Evolutionary conservation across 164 flowering plant genomes (phyloP), one percentile per base, ranked within the genome.

Genomic region (Aristolochia contorta): DNA sequence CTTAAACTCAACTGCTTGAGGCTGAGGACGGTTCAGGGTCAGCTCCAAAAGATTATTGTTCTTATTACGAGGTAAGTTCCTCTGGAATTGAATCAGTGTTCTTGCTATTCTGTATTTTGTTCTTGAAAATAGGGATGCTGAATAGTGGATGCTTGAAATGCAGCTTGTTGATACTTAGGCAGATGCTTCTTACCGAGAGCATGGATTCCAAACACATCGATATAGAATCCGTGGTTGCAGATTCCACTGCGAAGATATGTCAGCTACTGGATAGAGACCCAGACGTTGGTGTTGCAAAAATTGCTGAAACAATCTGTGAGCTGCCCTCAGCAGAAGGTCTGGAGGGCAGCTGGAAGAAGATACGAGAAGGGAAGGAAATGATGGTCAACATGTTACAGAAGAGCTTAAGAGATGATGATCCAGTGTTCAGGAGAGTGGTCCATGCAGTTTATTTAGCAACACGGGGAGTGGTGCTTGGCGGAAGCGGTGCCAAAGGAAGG

Each of bases 11-110:
- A 89, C 65, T 53, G 83, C 59, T 50, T 72, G 16, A 83, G 97
- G 72, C 67, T 94, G 57, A 78, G 96, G 72, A 64, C 67, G 46
- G 82, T 83, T 47, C 99, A 94, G 73, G 80, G 87, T 63, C 79
- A 80, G 67, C 65, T 91, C 64, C 99, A 94, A 78, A 85, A 85
- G 74, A 79, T 91, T 14, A 81, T 87, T 48, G 97, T 91, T 13
- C 74, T 78, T 41, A 74, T 89, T 16, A 83, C 86, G 37, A 94
- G 99, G 99, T 90, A 30, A 2, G 15, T 54, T 19, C 14, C 20
- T 4, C 3, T 33, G 25, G 30, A 20, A 1, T n/a, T 4, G n/a
- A 12, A 20, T n/a, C n/a, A 16, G 32, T 12, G 20, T 16, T 24
- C 30, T 27, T 56, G 43, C 18, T 24, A 20, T 54, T 24, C 8